Conservation (phyloP, 352 stramenopile species). For the Lagenidium giganteum region DNA sequence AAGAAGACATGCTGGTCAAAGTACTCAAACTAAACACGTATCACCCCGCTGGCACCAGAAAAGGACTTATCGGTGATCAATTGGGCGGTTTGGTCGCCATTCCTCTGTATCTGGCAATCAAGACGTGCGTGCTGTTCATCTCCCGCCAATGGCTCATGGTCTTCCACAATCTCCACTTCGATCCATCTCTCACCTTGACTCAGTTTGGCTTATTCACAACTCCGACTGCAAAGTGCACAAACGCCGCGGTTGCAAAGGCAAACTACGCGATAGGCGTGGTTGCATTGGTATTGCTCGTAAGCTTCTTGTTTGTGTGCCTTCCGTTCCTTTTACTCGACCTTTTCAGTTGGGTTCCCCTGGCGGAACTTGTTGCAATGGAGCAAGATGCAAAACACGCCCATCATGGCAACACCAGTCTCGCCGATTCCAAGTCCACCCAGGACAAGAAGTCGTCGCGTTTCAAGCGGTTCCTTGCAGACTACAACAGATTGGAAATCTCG, state of each 20-base stretch:
- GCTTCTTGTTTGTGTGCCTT: slow-evolving; percentile 48
- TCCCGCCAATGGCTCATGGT: slow-evolving; percentile 29
- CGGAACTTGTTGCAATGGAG: slow-evolving; percentile 29
- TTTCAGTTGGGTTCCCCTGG: slow-evolving; percentile 49
- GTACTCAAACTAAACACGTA: slow-evolving; percentile 44
- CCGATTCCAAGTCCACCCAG: slow-evolving; percentile 15
- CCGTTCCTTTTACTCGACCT: slow-evolving; percentile 50
- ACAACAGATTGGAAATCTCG: slow-evolving; percentile 22
- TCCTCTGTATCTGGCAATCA: slow-evolving; percentile 46
- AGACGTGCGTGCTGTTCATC: slow-evolving; percentile 57
- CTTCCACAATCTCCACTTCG: slow-evolving; percentile 16
- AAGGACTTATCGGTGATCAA: slow-evolving; percentile 27
- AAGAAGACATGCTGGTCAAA: slow-evolving; percentile 51
- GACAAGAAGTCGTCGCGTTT: slow-evolving; percentile 13
- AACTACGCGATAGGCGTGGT: slow-evolving; percentile 37
- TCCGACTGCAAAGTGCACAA: slow-evolving; percentile 9
- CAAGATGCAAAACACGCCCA: slow-evolving; percentile 21
- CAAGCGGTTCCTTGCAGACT: slow-evolving; percentile 30
- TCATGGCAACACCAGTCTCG: slow-evolving; percentile 44
- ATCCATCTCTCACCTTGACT: slow-evolving; percentile 5
- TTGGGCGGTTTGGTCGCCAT: slow-evolving; percentile 44
- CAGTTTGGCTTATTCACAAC: slow-evolving; percentile 17
- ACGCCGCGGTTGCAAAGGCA: slow-evolving; percentile 14
- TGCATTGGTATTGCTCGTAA: slow-evolving; percentile 28
- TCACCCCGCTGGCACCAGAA: slow-evolving; percentile 29